Percentiles rank a stretch among this genome's conserved stretches.
phyloP scores from a whole-genome alignment of 208 protist species.

The Leishmania major region DNA sequence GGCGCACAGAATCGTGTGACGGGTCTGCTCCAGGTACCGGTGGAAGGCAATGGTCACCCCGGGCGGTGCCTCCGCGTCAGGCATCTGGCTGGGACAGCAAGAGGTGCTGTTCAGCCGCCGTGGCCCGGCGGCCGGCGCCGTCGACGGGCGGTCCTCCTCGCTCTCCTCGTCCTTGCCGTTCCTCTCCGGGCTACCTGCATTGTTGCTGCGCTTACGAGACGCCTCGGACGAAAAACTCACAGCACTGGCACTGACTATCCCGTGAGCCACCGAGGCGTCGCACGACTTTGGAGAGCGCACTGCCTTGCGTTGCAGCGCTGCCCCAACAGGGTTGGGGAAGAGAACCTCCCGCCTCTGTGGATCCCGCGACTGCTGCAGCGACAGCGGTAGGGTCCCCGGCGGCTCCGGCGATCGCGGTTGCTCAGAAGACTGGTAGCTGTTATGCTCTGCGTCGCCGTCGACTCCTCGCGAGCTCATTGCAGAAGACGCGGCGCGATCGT shows the following conservation, averaged over 20 bases:
- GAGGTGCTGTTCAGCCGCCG: background rate
- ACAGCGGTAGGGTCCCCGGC: background rate
- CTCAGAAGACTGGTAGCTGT: background rate
- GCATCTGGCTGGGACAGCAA: background rate
- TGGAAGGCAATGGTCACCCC: slow-evolving; percentile 9
- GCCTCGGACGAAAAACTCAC: background rate
- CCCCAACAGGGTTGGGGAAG: background rate
- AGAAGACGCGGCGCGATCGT: background rate
- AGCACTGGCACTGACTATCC: background rate
- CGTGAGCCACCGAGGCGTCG: background rate
- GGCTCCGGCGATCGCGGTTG: background rate
- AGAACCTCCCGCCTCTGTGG: background rate
- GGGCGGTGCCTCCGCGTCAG: slow-evolving; percentile 1
- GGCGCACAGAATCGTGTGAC: slow-evolving; percentile 11
- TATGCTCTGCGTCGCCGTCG: background rate
- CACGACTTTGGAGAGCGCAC: background rate
- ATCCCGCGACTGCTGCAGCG: background rate
- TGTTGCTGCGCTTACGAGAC: background rate
- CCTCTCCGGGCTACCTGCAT: background rate
- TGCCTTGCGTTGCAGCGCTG: background rate
- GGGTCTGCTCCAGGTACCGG: slow-evolving; percentile 26
- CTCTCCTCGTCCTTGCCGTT: background rate
- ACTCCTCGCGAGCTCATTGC: background rate
- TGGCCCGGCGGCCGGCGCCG: background rate
- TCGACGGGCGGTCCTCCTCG: background rate